Evolutionary conservation across 495 filamentous ascomycete genomes (phyloP), one percentile per base, ranked within the genome.

Genomic region (Sphaerosporella brunnea): DNA sequence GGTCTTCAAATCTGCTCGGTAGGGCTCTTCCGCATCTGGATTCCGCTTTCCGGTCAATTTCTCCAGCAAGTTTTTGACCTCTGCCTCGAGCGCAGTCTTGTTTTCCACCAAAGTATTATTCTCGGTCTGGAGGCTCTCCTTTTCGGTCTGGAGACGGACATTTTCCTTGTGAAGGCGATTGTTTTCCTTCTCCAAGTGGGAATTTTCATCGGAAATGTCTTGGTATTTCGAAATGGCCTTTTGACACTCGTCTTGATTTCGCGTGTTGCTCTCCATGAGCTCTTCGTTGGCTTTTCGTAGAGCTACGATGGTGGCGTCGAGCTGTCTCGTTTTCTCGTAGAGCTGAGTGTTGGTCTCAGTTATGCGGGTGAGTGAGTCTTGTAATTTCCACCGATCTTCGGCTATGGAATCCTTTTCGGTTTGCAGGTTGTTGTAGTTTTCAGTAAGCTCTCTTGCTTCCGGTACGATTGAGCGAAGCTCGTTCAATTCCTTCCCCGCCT

Each of bases 281-380:
- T 43, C 40, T 26, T 57, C 38, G 28, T 53, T 58, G 20, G 58
- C 45, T 28, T 42, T 24, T 36, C 53, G 46, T 15, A 57, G 42
- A 23, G 18, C 23, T 4, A 45, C 49, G 13, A 53, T 53, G 46
- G 53, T 45, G 26, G 52, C 35, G 10, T 58, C 54, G 15, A 53
- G 23, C 28, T 58, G 57, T 51, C 46, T 53, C 23, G 46, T 57
- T 46, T 49, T 50, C 39, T 50, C 36, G 24, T 49, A 50, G 34
- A 58, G 50, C 20, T 58, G 57, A 47, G 50, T 47, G 50, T 57
- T 47, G 43, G 58, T 49, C 41, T 58, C 56, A 49, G 55, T 58
- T 11, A 43, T 8, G 7, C 13, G 13, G 13, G 13, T 11, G 10
- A 43, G 21, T 10, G 40, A 43, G 8, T 43, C 40, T 43, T 43